Base-by-base conservation (phyloP, 345 rosid genomes). In the Cochlearia excelsa region DNA sequence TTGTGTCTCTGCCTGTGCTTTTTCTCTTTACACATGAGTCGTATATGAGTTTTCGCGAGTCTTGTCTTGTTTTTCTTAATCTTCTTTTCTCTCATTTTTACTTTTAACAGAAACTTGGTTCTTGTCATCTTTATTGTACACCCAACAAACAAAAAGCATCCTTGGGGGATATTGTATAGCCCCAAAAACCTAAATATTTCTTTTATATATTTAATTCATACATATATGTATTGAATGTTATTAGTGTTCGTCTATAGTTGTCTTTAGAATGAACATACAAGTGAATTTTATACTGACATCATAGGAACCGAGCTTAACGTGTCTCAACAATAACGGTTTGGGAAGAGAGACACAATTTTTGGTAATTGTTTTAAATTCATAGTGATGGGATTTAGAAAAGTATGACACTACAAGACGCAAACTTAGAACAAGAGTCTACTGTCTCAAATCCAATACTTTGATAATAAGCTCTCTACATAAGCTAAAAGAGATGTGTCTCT, bases 121-220 rank as follows among this genome's bases (percentile, higher is more conserved):
- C n/a, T 52, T 46, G 37, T 54, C 46, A 61, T 54, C 27, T 42
- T 62, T 47, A 29, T 16, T 48, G 73, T 53, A 68, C 57, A 26
- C 49, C 35, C 40, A 39, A 9, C 59, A 26, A 29, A 46, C 2
- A 30, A 28, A 52, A 34, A 16, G 23, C 23, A 7, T 6, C 9
- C 46, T 49, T 42, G 69, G 68, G 68, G 69, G 30, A 69, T 63
- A 69, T 49, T 69, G 74, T 63, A 63, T 70, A 70, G 69, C 59
- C 74, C 64, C 59, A 42, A 43, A 69, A 49, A 42, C 52, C 7
- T 16, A 9, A 42, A 43, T 62, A 62, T 58, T 41, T 5, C 26
- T 56, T 46, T 61, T 51, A 16, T 16, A 16, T 16, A 16, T 39
- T 4, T 50, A 26, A 35, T 50, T 37, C 7, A 4, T 3, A 31